Evolutionary conservation across 2,329 filamentous ascomycete species (phyloP).

Genomic region (Hysterium pulicare): DNA sequence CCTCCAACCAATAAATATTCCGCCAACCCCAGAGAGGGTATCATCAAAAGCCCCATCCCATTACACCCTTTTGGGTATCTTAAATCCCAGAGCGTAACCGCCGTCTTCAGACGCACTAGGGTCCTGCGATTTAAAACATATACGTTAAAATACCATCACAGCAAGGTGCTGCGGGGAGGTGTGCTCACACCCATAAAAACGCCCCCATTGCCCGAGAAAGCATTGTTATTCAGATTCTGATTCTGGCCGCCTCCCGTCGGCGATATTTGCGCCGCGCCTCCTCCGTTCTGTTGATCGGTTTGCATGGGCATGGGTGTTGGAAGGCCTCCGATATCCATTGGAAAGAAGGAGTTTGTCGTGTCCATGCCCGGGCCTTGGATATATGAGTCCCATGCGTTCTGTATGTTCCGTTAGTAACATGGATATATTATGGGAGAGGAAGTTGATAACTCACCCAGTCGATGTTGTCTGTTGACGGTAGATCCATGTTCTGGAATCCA

Average conservation of each 20-base stretch:
- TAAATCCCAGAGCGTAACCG: constrained; percentile 27
- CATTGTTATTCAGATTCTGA: constrained; percentile 19
- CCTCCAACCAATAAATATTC: too few species aligned
- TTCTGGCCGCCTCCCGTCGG: constrained; percentile 12
- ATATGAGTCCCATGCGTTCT: constrained; percentile 69
- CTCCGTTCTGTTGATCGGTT: constrained; percentile 17
- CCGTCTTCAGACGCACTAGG: constrained; percentile 20
- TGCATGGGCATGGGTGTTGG: constrained; percentile 27
- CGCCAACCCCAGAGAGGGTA: too few species aligned
- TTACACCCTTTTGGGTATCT: constrained; percentile 20
- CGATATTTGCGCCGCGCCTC: constrained; percentile 20
- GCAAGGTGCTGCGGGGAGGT: constrained; percentile 6
- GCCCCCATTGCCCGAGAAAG: constrained; percentile 27
- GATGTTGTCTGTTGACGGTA: constrained; percentile 47
- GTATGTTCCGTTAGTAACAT: constrained; percentile 22
- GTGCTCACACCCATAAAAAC: constrained; percentile 40
- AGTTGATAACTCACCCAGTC: constrained; percentile 56
- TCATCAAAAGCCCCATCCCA: too few species aligned
- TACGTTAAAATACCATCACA: constrained; percentile 5
- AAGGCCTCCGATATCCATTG: constrained; percentile 35
- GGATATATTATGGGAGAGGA: constrained; percentile 10
- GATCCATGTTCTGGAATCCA: constrained; percentile 52
- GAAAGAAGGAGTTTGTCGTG: constrained; percentile 41
- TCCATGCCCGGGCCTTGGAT: constrained; percentile 57
- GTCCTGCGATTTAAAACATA: constrained; percentile 16